Base-by-base conservation (phyloP, 2,329 filamentous ascomycete species). In the Alternaria hordeiaustralica region DNA sequence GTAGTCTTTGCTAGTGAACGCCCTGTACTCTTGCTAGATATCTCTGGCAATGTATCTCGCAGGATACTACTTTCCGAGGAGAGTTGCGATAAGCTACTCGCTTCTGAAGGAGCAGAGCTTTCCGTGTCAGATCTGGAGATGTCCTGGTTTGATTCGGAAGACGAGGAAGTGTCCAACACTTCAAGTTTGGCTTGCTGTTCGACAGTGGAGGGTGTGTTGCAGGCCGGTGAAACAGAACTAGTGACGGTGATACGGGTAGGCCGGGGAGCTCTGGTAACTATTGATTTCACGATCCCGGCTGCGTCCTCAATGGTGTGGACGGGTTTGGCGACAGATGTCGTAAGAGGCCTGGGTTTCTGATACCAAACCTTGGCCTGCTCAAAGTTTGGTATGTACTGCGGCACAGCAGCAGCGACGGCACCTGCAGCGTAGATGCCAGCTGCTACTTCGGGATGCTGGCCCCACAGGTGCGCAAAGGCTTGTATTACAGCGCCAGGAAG, bases 311-410 rank as follows among this genome's bases (percentile, higher is more conserved):
- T 20, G 20, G 28, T 15, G 6, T 30, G 49, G 21, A 3, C 21
- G 6, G 30, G n/a, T 53, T n/a, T 13, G 3, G 23, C 7, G 2
- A 30, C 28, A 5, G 4, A 5, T 5, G 1, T 28, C n/a, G 21
- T 43, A 4, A 7, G 9, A 10, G n/a, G 33, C 1, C 6, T 43
- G 10, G 30, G 23, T 21, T 15, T 44, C 26, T 30, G 46, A 49
- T 18, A 58, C 46, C 46, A 58, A 10, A 47, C 20, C 44, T 54
- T 59, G 20, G 49, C 49, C 30, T 59, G 49, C 23, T 54, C 44
- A 12, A 59, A 59, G 12, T 26, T 30, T 20, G 57, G 57, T 12
- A 25, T 41, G 25, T 55, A 55, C 2, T 33, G 15, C 10, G 57
- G 49, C 23, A 59, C 49, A 25, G 26, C 13, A 8, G 21, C 57